Evolutionary conservation across 2,329 filamentous ascomycete genomes (phyloP).

Genomic region (Neonectria coccinea): DNA sequence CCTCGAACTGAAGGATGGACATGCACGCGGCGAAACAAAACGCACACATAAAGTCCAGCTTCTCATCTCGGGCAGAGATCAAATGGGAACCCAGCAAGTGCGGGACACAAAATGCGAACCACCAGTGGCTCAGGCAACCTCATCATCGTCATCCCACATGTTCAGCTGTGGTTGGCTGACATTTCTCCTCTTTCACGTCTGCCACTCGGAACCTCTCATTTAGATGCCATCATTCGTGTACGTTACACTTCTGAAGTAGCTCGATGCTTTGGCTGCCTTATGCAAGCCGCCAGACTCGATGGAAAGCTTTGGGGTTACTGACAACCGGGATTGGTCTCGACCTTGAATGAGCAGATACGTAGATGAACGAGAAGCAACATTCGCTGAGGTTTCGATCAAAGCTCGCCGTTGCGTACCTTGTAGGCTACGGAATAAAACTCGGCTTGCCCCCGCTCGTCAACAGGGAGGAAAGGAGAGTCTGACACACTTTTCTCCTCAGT

Average conservation of each 20-base stretch:
- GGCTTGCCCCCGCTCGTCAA: neutral
- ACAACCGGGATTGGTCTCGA: too few relatives aligned
- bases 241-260: neutral
- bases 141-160: neutral
- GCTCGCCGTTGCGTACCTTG: too few relatives aligned
- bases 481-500: neutral
- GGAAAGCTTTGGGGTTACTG: neutral
- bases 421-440: too few relatives aligned
- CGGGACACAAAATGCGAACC: neutral
- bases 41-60: neutral
- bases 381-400: too few relatives aligned
- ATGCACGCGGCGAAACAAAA: too few relatives aligned
- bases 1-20: too few relatives aligned
- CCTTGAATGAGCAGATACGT: too few relatives aligned
- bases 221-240: neutral
- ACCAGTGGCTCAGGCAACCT: neutral
- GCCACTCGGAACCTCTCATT: neutral
- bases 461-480: neutral
- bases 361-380: too few relatives aligned
- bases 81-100: neutral
- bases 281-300: neutral
- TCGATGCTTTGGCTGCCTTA: neutral
- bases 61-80: neutral
- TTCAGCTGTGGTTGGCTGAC: neutral
- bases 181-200: neutral